phyloP scores from a whole-genome alignment of 2,329 filamentous ascomycete genomes.

The Rasamsonia emersonii region DNA sequence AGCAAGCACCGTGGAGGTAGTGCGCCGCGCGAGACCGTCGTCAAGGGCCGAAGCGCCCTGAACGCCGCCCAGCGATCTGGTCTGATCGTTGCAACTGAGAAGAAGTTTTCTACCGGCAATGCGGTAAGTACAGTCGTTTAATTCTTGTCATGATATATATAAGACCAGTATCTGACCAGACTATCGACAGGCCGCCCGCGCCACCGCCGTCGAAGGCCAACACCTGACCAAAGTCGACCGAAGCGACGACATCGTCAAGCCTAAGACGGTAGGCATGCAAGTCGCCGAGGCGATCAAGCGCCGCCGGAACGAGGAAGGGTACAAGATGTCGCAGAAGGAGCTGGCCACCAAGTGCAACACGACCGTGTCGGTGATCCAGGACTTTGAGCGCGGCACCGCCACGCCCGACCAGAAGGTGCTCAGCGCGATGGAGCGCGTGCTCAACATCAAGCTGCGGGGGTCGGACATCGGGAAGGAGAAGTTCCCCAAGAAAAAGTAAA shows the following conservation, averaged over 20 bases:
- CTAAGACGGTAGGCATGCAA: conserved; percentile 74
- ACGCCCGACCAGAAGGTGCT: conserved; percentile 78
- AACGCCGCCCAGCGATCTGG: conserved; percentile 85
- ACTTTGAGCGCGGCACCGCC: conserved; percentile 75
- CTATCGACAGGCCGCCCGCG: conserved; percentile 31
- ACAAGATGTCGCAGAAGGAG: conserved; percentile 93
- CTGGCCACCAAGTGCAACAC: conserved; percentile 84
- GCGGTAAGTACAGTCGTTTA: conserved; percentile 49
- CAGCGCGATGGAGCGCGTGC: conserved; percentile 65
- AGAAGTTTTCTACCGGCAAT: conserved; percentile 78
- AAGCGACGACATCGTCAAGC: conserved; percentile 93
- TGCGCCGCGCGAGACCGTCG: conserved; percentile 70
- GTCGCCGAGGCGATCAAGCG: conserved; percentile 78
- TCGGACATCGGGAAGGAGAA: conserved; percentile 76
- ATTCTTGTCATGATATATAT: too few species aligned
- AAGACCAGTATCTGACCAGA: conserved; percentile 11
- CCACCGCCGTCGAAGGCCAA: conserved; percentile 66
- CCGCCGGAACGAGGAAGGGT: conserved; percentile 70
- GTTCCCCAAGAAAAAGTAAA: conserved; percentile 65
- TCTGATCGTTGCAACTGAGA: conserved; percentile 72
- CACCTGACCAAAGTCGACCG: conserved; percentile 97
- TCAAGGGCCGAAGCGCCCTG: conserved; percentile 72
- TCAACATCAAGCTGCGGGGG: conserved; percentile 83
- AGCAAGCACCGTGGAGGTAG: conserved; percentile 65
- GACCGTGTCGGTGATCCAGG: conserved; percentile 67